Evolutionary conservation across 371 early-diverging fungal species (phyloP).

Genomic region (Circinella umbellata): DNA sequence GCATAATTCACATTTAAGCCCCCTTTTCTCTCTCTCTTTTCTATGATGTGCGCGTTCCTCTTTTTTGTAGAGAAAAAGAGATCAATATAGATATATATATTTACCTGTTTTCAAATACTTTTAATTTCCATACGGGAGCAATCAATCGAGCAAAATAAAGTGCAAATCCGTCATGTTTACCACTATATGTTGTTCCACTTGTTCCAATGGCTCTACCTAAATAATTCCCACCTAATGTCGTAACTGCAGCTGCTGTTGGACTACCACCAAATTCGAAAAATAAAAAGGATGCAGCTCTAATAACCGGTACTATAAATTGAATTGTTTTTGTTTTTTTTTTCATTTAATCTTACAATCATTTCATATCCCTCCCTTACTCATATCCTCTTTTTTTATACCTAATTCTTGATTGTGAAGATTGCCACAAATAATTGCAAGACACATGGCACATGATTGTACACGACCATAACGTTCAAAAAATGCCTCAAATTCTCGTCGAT

Average conservation of each 20-base stretch:
- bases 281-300: conserved; percentile 46
- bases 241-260: conserved; percentile 35
- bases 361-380: no score
- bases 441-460: conserved; percentile 78
- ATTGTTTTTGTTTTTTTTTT: no score
- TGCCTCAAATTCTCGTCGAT: conserved; percentile 47
- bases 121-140: conserved; percentile 75
- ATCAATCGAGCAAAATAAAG: conserved; percentile 81
- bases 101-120: conserved; percentile 46
- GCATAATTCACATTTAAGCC: not conserved
- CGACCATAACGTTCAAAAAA: conserved; percentile 68
- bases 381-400: conserved; percentile 9
- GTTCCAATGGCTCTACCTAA: conserved; percentile 57
- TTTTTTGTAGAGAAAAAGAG: no score
- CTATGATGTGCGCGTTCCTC: no score
- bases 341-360: no score
- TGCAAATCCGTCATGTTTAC: conserved; percentile 77
- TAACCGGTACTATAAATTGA: conserved; percentile 23
- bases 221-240: conserved; percentile 34
- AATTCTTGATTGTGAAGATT: conserved; percentile 21
- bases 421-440: conserved; percentile 66
- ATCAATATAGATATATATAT: no score
- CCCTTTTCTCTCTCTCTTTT: no score
- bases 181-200: conserved; percentile 61
- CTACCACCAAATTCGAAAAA: conserved; percentile 72